Evolutionary conservation across 306 rosid species (phyloP).

Genomic region (Prunus persica): Prunus_persica_NCBIv2 NC_034015.1:9570001-9570500

Average conservation of each 20-base stretch:
- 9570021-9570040: constrained; percentile 96
- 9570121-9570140: constrained; percentile 93
- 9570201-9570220: constrained; percentile 45
- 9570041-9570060: constrained; percentile 95
- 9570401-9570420: constrained; percentile 48
- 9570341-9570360: not conserved
- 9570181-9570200: constrained; percentile 87
- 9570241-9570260: not conserved
- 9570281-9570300: not conserved
- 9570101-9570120: constrained; percentile 91
- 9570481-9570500: constrained; percentile 37
- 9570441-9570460: constrained; percentile 21
- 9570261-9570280: not conserved
- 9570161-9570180: constrained; percentile 95
- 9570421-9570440: constrained; percentile 34
- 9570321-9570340: not conserved
- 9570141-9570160: constrained; percentile 95
- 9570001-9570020: constrained; percentile 79
- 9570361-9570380: constrained; percentile 48
- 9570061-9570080: constrained; percentile 97
- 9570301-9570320: not conserved
- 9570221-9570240: not conserved
- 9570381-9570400: constrained; percentile 32
- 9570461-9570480: constrained; percentile 32
- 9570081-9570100: constrained; percentile 94